Evolutionary conservation across 352 stramenopile species (phyloP).

Genomic region (Globisporangium cystogenes): DNA sequence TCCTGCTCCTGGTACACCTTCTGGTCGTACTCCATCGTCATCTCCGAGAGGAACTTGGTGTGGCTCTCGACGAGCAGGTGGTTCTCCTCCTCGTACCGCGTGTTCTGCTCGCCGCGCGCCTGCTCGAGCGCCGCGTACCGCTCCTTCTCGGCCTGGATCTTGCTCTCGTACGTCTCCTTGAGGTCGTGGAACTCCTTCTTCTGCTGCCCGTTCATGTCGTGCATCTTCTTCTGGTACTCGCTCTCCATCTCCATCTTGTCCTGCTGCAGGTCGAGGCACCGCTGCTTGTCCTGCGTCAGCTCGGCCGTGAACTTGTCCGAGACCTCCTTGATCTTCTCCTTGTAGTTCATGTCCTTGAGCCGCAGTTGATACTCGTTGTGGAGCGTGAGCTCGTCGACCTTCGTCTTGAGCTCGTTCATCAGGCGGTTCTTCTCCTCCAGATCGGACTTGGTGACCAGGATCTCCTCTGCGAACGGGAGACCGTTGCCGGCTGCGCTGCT

Average conservation of each 20-base stretch:
- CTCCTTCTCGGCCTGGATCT: constrained; percentile 90
- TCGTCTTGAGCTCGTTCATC: constrained; percentile 92
- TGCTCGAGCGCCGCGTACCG: constrained; percentile 81
- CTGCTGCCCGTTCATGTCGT: constrained; percentile 86
- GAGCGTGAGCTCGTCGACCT: constrained; percentile 92
- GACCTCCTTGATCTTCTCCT: constrained; percentile 95
- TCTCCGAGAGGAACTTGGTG: constrained; percentile 85
- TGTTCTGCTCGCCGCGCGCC: constrained; percentile 65
- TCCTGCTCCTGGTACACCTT: constrained; percentile 87
- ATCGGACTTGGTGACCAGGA: constrained; percentile 92
- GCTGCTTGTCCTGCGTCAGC: constrained; percentile 90
- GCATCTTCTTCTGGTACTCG: constrained; percentile 90
- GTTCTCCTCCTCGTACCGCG: constrained; percentile 70
- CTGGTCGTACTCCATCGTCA: constrained; percentile 90
- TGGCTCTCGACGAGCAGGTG: constrained; percentile 74
- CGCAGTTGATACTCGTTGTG: constrained; percentile 95
- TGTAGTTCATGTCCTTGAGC: constrained; percentile 95
- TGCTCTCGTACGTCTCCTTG: constrained; percentile 87
- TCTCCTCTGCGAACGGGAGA: constrained; percentile 87
- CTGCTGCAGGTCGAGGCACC: constrained; percentile 84
- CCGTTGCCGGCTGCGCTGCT: constrained; percentile 43
- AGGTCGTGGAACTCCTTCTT: constrained; percentile 89
- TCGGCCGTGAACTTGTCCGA: constrained; percentile 93
- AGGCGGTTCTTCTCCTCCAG: constrained; percentile 90
- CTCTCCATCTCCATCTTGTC: constrained; percentile 91